Evolutionary conservation across 2,329 filamentous ascomycete genomes (phyloP).

Genomic region (Paramyrothecium sp.): DNA sequence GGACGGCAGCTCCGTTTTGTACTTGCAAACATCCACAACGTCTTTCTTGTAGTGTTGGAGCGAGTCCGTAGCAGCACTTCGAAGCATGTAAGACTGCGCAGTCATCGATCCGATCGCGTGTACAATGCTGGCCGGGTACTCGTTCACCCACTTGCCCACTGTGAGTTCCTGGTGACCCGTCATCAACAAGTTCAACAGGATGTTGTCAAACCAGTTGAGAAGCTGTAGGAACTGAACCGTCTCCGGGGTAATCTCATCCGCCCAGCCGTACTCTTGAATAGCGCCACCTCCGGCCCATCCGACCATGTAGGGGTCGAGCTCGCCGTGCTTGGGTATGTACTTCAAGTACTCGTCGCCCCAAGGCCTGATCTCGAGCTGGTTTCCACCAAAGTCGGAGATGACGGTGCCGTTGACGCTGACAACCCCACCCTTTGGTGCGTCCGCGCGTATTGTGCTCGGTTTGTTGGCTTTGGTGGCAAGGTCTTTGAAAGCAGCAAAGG

Average conservation of each 20-base stretch:
- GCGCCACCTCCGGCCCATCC: neutral
- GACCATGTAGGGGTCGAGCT: neutral
- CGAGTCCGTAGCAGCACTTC: neutral
- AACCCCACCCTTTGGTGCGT: neutral
- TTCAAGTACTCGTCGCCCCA: neutral
- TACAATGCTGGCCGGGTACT: neutral
- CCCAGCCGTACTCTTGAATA: neutral
- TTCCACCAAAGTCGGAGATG: neutral
- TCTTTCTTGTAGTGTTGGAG: neutral
- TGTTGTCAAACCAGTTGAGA: conserved; percentile 1
- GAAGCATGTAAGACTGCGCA: neutral
- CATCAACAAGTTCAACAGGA: neutral
- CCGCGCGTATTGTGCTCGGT: neutral
- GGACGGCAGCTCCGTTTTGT: neutral
- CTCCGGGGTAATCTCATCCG: neutral
- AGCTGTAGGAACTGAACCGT: neutral
- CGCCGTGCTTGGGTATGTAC: neutral
- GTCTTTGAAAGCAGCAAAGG: neutral
- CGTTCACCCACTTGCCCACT: neutral
- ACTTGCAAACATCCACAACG: neutral
- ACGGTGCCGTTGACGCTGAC: neutral
- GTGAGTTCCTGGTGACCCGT: neutral
- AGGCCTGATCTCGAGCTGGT: neutral
- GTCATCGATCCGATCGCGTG: neutral
- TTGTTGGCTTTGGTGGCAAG: neutral